A percentile compares a stretch with the other conserved stretches of the same genome.
Evolutionary conservation across 371 early-diverging fungal species (phyloP).

Genomic region (Mucor velutinosus): DNA sequence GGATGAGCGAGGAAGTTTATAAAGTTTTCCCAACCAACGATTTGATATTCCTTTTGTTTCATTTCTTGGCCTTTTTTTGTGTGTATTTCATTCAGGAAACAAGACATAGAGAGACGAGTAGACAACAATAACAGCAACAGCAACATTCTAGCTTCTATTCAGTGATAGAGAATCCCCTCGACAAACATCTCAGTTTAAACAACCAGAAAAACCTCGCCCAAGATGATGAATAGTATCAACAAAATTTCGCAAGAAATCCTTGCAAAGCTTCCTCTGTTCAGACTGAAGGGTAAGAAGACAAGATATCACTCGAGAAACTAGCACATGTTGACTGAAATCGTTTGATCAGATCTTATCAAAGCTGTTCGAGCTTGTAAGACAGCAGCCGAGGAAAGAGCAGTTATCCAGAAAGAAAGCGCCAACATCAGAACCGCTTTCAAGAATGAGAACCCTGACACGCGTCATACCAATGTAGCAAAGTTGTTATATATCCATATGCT

Average conservation of each 20-base stretch:
- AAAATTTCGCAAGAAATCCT: slow-evolving; percentile 58
- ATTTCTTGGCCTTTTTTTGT: not conserved
- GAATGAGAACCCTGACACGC: slow-evolving; percentile 32
- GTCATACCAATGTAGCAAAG: slow-evolving; percentile 89
- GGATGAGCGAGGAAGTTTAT: not conserved
- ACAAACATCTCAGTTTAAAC: not conserved
- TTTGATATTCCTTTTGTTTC: not conserved
- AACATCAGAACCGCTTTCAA: slow-evolving; percentile 70
- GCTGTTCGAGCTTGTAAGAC: slow-evolving; percentile 95
- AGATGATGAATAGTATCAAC: slow-evolving; percentile 54
- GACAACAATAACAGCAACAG: not conserved
- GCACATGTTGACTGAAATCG: not conserved
- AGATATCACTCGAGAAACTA: not conserved
- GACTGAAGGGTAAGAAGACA: slow-evolving; percentile 43
- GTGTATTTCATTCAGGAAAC: not conserved
- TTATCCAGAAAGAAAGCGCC: slow-evolving; percentile 97
- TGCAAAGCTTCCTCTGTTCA: slow-evolving; percentile 50
- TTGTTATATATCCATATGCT: slow-evolving; percentile 97
- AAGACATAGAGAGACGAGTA: not conserved
- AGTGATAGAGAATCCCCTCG: not conserved
- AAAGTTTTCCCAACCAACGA: not conserved
- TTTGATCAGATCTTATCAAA: slow-evolving; percentile 86
- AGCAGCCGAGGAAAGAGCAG: slow-evolving; percentile 97
- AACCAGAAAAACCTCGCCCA: not conserved
- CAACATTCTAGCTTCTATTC: not conserved